Percentiles rank a stretch among this genome's conserved stretches.
Conservation (phyloP, 495 filamentous ascomycete species). For the Hamigera avellanea region DNA sequence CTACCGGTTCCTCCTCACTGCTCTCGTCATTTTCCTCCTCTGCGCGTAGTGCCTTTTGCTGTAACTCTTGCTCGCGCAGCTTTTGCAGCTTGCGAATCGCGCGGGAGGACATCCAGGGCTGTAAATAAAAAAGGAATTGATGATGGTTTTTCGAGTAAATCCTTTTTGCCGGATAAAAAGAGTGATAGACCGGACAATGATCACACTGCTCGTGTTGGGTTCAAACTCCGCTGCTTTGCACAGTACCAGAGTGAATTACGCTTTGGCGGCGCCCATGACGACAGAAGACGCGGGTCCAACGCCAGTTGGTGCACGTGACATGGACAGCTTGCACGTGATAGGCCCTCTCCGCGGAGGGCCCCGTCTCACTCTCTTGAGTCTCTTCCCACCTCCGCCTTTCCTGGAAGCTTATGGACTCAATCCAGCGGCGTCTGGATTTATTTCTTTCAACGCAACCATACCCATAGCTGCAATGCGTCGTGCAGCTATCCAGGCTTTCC, state of each 20-base stretch:
- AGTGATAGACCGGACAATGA: too few relatives aligned
- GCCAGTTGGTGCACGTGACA: too few relatives aligned
- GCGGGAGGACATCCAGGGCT: conserved; percentile 64
- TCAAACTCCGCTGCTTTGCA: too few relatives aligned
- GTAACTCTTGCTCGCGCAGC: conserved; percentile 50
- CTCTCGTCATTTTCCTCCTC: conserved; percentile 39
- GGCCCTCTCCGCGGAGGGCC: not conserved
- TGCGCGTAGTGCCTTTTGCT: conserved; percentile 27
- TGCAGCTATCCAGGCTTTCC: conserved; percentile 48
- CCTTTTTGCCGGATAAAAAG: too few relatives aligned
- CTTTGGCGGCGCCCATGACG: conserved; percentile 1
- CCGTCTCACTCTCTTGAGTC: not conserved
- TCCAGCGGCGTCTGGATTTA: conserved; percentile 6
- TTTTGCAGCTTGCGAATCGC: conserved; percentile 67
- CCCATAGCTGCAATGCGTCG: conserved; percentile 45
- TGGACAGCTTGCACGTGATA: too few relatives aligned
- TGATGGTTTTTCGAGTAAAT: too few relatives aligned
- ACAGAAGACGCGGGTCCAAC: too few relatives aligned
- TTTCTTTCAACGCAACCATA: not conserved
- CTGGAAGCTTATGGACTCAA: conserved; percentile 1
- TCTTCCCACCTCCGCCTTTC: conserved; percentile 3
- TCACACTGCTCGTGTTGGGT: too few relatives aligned
- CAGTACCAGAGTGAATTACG: conserved; percentile 5
- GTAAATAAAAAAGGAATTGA: too few relatives aligned
- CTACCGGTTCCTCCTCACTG: conserved; percentile 33